Conservation (phyloP, 2,329 filamentous ascomycete genomes). For the Talaromyces sp. region DNA sequence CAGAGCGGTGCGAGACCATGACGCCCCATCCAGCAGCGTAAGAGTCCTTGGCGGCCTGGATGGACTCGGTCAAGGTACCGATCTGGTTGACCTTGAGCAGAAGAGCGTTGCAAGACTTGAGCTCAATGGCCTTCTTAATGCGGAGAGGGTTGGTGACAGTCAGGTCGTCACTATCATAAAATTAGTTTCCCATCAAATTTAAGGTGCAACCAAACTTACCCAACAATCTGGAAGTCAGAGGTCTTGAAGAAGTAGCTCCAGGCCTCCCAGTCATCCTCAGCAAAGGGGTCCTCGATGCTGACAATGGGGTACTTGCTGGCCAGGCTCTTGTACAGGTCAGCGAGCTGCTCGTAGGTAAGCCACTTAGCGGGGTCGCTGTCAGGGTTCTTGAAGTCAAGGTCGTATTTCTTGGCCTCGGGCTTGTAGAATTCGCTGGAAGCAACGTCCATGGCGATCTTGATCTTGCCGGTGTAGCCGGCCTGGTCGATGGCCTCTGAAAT, state of each 20-base stretch:
- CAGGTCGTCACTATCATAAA: conserved; percentile 68
- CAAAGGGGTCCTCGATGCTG: conserved; percentile 98
- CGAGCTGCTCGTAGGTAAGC: conserved; percentile 97
- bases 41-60: conserved; percentile 98
- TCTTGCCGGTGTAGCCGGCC: conserved; percentile 90
- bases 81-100: conserved; percentile 99
- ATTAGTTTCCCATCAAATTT: neutral
- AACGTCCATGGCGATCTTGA: conserved; percentile 99
- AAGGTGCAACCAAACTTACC: conserved; percentile 40
- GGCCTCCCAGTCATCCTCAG: conserved; percentile 99
- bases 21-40: conserved; percentile 95
- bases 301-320: conserved; percentile 96
- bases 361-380: conserved; percentile 93
- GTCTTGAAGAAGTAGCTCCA: conserved; percentile 99
- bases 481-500: conserved; percentile 92
- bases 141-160: conserved; percentile 98
- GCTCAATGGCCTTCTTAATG: conserved; percentile 99
- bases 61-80: conserved; percentile 95
- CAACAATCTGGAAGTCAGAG: conserved; percentile 96
- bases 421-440: conserved; percentile 99
- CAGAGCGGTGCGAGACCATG: conserved; percentile 99
- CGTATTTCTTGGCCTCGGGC: conserved; percentile 95
- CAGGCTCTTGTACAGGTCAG: conserved; percentile 81
- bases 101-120: conserved; percentile 97
- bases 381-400: conserved; percentile 99